These are phyloP conservation scores for Toxoplasma gondii DNA, from an alignment of 169 alveolate species.

Conservation along the genomic window DNA sequence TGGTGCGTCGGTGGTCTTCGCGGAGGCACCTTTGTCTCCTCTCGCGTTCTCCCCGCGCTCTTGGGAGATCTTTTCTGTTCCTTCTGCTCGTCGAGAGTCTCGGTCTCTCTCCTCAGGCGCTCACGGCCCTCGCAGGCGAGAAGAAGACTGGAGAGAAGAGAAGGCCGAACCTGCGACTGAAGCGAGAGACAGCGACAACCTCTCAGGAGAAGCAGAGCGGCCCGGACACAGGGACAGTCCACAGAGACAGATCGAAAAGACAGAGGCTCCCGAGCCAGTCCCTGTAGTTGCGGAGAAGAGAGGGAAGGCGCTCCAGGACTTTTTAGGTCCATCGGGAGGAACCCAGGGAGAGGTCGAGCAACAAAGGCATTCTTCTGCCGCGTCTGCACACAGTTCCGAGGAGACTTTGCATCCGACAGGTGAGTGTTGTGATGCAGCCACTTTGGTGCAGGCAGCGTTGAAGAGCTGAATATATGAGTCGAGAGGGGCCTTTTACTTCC, in stretches of 20 bases:
- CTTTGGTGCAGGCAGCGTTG: neutral
- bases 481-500: neutral
- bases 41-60: neutral
- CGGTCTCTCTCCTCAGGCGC: neutral
- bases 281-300: neutral
- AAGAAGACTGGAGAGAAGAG: neutral
- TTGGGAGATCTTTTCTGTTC: neutral
- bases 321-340: neutral
- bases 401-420: too few relatives aligned
- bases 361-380: too few relatives aligned
- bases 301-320: neutral
- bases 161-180: neutral
- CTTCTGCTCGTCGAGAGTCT: neutral
- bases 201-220: neutral
- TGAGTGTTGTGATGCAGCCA: too few relatives aligned
- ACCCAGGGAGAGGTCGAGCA: neutral
- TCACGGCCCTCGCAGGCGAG: neutral
- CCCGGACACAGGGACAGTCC: neutral
- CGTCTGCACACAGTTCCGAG: too few relatives aligned
- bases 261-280: neutral
- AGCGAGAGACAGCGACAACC: neutral
- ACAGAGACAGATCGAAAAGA: neutral
- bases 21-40: neutral
- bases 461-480: neutral
- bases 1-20: neutral